Evolutionary conservation across 1,139 yeast species (phyloP).

Genomic region (Blastobotrys raffinosifermentans): DNA sequence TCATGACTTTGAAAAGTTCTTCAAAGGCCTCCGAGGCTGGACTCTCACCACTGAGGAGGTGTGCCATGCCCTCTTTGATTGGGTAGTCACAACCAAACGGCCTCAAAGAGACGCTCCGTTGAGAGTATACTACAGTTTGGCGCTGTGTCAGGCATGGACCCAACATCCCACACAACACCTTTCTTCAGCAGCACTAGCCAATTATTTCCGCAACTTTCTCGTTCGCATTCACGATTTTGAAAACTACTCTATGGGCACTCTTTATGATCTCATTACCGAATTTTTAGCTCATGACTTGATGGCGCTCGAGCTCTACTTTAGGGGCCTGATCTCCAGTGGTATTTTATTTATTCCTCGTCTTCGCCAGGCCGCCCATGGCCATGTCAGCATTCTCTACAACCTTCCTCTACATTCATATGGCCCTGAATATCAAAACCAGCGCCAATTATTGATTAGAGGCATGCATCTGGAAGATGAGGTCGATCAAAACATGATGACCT

Average conservation of each 20-base stretch:
- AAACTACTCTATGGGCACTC: slow-evolving; percentile 30
- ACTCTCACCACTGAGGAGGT: slow-evolving; percentile 15
- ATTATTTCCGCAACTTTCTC: slow-evolving; percentile 29
- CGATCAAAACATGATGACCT: too few relatives aligned
- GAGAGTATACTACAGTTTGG: slow-evolving; percentile 23
- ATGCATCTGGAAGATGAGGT: slow-evolving; percentile 7
- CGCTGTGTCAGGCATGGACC: slow-evolving; percentile 20
- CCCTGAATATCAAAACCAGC: slow-evolving; percentile 18
- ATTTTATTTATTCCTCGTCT: slow-evolving; percentile 45
- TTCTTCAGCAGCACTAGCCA: too few relatives aligned
- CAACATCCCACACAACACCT: slow-evolving; percentile 14
- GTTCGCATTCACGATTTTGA: slow-evolving; percentile 18
- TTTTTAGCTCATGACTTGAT: slow-evolving; percentile 45
- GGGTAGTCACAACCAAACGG: slow-evolving; percentile 27
- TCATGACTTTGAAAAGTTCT: slow-evolving; percentile 16
- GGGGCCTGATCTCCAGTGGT: slow-evolving; percentile 81
- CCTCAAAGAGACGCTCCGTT: slow-evolving; percentile 21
- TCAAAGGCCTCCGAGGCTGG: slow-evolving; percentile 21
- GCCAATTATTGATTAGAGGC: slow-evolving; percentile 20
- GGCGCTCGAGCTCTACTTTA: slow-evolving; percentile 60
- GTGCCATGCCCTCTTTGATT: too few relatives aligned
- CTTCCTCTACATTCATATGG: slow-evolving; percentile 38
- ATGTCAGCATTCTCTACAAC: slow-evolving; percentile 47
- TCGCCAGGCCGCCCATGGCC: slow-evolving; percentile 37
- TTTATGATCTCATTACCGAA: slow-evolving; percentile 52